Conservation (phyloP, 2,329 filamentous ascomycete species). For the Coleophoma crateriformis region DNA sequence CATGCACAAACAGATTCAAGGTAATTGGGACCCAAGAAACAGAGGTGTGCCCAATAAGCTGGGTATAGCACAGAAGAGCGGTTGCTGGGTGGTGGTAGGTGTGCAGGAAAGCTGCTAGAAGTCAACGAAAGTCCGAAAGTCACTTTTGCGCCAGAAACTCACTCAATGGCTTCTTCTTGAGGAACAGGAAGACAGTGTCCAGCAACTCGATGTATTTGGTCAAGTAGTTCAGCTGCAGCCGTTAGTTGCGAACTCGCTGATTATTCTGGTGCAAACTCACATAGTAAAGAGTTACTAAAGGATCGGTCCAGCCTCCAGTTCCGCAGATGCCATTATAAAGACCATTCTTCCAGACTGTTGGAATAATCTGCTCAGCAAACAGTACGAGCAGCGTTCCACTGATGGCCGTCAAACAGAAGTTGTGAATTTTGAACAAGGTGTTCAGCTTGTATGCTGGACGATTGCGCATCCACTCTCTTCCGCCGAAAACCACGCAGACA, state of each 20-base stretch:
- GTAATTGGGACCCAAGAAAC: constrained; percentile 25
- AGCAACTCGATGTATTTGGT: constrained; percentile 23
- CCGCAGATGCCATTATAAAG: constrained; percentile 85
- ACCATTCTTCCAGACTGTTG: constrained; percentile 50
- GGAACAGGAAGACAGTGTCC: constrained; percentile 21
- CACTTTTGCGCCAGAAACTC: not conserved
- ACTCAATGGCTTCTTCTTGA: constrained; percentile 26
- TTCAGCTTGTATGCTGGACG: constrained; percentile 18
- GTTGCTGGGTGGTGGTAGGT: constrained; percentile 23
- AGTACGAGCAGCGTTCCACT: constrained; percentile 17
- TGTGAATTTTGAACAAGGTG: constrained; percentile 19
- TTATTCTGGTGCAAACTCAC: constrained; percentile 46
- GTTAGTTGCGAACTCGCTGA: constrained; percentile 2
- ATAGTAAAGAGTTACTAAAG: constrained; percentile 89
- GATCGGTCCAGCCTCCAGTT: constrained; percentile 88
- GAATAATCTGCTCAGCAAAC: constrained; percentile 19
- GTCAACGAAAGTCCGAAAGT: not conserved
- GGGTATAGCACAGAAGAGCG: constrained; percentile 21
- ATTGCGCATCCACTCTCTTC: constrained; percentile 19
- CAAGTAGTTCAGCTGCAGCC: constrained; percentile 20
- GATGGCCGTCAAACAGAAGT: constrained; percentile 18
- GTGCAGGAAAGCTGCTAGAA: constrained; percentile 18
- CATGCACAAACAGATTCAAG: constrained; percentile 22
- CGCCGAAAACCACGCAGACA: constrained; percentile 18
- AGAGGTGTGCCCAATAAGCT: constrained; percentile 19